Base-by-base conservation (phyloP, 129 eudicot species). In the Silybum marianum region DNA sequence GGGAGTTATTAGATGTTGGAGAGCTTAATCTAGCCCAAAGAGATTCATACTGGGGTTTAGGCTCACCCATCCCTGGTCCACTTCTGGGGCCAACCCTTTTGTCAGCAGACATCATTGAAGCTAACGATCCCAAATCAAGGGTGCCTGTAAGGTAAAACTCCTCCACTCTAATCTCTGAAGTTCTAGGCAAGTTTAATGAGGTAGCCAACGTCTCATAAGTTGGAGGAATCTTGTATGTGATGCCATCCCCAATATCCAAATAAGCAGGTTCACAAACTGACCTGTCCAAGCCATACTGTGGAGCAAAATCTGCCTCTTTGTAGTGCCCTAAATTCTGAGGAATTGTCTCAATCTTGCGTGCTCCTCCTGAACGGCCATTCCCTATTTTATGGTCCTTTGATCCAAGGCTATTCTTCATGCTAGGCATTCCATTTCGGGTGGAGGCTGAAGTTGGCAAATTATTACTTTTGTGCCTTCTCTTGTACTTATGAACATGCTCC, bases 91-190 rank as follows among this genome's bases (percentile, higher is more conserved):
- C 88, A 73, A 86, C 66, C 82, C 85, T 87, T 44, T 85, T 91
- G 83, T 91, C 90, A 71, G 93, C 83, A 73, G 91, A 93, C 98
- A 95, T 95, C 97, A 95, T 91, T 76, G 93, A 90, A 83, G 98
- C 97, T 88, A 95, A 83, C 0, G 99, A 90, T 46, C 98, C 97
- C 90, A 95, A 85, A 83, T 95, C 98, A 78, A 95, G 97, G 66
- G 98, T 95, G 9, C 99, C 97, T 69, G 88, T 89, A 21, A 93
- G 88, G 83, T 95, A 93, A 81, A 84, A 84, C 66, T 95, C 99
- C 68, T 93, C 97, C 70, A 95, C 90, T 66, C 58, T 81, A 26
- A 95, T 90, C 72, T 95, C 99, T 69, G 98, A 84, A 68, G 88
- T 78, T 82, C 83, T 89, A 36, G 98, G 99, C 74, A 95, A 84